phyloP scores from a whole-genome alignment of 2,329 filamentous ascomycete species.

The Pestalotiopsis sp. region DNA sequence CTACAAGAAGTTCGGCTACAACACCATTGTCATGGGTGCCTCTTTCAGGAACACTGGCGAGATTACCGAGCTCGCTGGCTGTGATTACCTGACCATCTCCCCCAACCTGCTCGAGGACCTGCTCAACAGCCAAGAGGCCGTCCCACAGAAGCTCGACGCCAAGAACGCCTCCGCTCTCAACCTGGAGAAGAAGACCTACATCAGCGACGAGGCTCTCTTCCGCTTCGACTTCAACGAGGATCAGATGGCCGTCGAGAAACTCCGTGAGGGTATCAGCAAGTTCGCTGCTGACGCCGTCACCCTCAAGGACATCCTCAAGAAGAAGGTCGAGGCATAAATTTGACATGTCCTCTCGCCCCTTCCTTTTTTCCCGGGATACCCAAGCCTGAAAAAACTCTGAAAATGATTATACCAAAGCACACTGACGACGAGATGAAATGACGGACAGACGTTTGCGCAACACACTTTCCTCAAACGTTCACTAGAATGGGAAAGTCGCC shows the following conservation, averaged over 20 bases:
- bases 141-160: slow-evolving; percentile 92
- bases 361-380: background rate
- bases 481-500: slow-evolving; percentile 1
- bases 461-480: slow-evolving; percentile 1
- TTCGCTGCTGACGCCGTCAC: slow-evolving; percentile 95
- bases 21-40: slow-evolving; percentile 99
- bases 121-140: slow-evolving; percentile 75
- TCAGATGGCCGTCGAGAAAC: slow-evolving; percentile 98
- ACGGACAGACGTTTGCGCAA: background rate
- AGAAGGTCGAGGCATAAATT: slow-evolving; percentile 67
- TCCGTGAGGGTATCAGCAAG: slow-evolving; percentile 98
- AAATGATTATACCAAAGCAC: background rate
- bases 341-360: too few relatives aligned
- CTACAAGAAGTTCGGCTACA: slow-evolving; percentile 99
- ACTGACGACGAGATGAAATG: slow-evolving; percentile 3
- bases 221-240: slow-evolving; percentile 99
- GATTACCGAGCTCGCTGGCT: slow-evolving; percentile 97
- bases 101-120: slow-evolving; percentile 94
- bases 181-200: slow-evolving; percentile 87
- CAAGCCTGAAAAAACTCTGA: background rate
- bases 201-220: slow-evolving; percentile 86
- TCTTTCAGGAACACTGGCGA: slow-evolving; percentile 96
- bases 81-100: slow-evolving; percentile 98
- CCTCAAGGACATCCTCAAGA: slow-evolving; percentile 86
- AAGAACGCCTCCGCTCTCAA: slow-evolving; percentile 64